These are phyloP conservation scores for Dioszegia crocea DNA, from an alignment of 768 basidiomycete species.

Conservation along the genomic window DNA sequence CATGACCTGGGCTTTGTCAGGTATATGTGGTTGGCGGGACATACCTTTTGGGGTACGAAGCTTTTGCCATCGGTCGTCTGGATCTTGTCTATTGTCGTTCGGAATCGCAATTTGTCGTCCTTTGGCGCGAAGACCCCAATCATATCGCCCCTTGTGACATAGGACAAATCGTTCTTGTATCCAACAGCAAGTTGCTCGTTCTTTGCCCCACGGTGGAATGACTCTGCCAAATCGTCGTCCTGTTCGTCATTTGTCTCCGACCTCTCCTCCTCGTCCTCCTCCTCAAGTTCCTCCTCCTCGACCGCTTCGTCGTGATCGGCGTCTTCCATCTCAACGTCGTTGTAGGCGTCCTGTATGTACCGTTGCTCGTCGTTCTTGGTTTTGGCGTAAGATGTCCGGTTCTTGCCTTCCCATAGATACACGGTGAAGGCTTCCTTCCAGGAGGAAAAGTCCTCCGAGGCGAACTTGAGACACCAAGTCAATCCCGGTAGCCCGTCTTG, in stretches of 20 bases:
- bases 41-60: conserved; percentile 80
- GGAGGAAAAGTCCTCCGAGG: conserved; percentile 57
- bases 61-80: conserved; percentile 69
- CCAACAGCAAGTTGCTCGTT: conserved; percentile 91
- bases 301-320: conserved; percentile 54
- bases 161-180: conserved; percentile 90
- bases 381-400: conserved; percentile 71
- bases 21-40: conserved; percentile 17
- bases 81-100: conserved; percentile 79
- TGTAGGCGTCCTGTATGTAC: conserved; percentile 69
- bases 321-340: conserved; percentile 82
- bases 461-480: conserved; percentile 81
- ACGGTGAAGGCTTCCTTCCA: conserved; percentile 65
- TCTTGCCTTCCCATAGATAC: conserved; percentile 74
- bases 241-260: conserved; percentile 51
- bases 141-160: conserved; percentile 84
- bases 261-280: conserved; percentile 46
- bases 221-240: conserved; percentile 30
- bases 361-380: conserved; percentile 68
- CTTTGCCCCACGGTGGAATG: conserved; percentile 57
- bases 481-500: conserved; percentile 54
- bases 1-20: conserved; percentile 65
- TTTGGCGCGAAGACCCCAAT: conserved; percentile 84
- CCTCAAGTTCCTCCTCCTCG: neutral
- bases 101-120: conserved; percentile 70